Evolutionary conservation across 1,139 yeast genomes (phyloP).

Genomic region (Kazachstania sp.): DNA sequence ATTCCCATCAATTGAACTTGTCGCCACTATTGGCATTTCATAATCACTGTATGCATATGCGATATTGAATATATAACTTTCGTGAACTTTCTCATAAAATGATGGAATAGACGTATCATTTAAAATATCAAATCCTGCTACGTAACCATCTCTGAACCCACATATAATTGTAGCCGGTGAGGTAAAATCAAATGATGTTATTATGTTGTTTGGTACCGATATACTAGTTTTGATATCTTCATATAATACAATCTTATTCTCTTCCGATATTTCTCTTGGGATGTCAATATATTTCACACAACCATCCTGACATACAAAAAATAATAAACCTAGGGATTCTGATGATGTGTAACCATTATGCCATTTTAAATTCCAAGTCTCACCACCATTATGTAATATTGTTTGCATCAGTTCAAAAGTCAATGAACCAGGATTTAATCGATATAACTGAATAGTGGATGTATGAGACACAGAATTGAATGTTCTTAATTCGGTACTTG

Average conservation of each 20-base stretch:
- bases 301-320: constrained; percentile 59
- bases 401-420: constrained; percentile 30
- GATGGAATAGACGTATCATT: constrained; percentile 38
- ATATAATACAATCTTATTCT: constrained; percentile 24
- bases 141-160: constrained; percentile 58
- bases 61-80: constrained; percentile 43
- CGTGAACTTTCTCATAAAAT: constrained; percentile 39
- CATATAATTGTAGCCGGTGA: constrained; percentile 43
- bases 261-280: background rate
- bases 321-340: constrained; percentile 36
- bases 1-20: constrained; percentile 43
- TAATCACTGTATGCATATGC: constrained; percentile 36
- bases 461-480: constrained; percentile 34
- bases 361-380: constrained; percentile 48
- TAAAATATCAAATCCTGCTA: constrained; percentile 52
- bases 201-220: constrained; percentile 28
- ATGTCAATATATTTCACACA: constrained; percentile 46
- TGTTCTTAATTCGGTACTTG: constrained; percentile 28
- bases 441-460: constrained; percentile 43
- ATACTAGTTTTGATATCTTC: constrained; percentile 25
- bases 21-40: constrained; percentile 36
- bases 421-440: constrained; percentile 32
- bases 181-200: constrained; percentile 50
- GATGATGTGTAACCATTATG: constrained; percentile 32
- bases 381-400: constrained; percentile 45